Percentiles rank a stretch among this genome's conserved stretches.
Evolutionary conservation across 2,329 filamentous ascomycete genomes (phyloP).

Genomic region (Scedosporium minutisporum): DNA sequence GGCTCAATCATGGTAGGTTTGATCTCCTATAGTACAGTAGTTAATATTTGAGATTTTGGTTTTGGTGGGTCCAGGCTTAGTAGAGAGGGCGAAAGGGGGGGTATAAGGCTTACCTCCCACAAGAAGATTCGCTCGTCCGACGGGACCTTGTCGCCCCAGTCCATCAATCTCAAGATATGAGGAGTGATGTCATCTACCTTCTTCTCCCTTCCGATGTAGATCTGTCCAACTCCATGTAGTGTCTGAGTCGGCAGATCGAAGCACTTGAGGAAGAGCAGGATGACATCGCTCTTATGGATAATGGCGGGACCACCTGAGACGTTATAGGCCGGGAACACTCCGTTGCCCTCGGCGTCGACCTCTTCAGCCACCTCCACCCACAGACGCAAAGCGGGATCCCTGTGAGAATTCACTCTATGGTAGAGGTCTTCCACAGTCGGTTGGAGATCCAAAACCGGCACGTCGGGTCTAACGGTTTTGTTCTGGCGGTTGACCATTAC

Average conservation of each 20-base stretch:
- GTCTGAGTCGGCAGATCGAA: constrained; percentile 73
- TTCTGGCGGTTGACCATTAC: constrained; percentile 98
- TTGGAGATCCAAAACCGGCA: constrained; percentile 67
- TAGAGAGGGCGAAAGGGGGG: not conserved
- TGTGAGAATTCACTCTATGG: constrained; percentile 40
- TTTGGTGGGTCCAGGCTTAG: not conserved
- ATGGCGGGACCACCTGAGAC: not conserved
- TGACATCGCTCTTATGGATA: constrained; percentile 49
- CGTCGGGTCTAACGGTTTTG: constrained; percentile 86
- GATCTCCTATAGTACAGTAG: constrained; percentile 52
- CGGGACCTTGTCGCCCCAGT: constrained; percentile 68
- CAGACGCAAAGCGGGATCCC: constrained; percentile 67
- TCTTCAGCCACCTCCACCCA: constrained; percentile 77
- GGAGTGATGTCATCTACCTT: constrained; percentile 79
- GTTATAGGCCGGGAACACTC: constrained; percentile 20
- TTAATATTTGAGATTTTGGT: constrained; percentile 20
- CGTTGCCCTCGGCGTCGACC: constrained; percentile 55
- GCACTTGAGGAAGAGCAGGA: constrained; percentile 85
- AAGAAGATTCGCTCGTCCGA: constrained; percentile 55
- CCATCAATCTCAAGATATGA: constrained; percentile 71
- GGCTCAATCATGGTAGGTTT: constrained; percentile 95
- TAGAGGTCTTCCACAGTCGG: constrained; percentile 68
- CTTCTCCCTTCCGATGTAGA: constrained; percentile 80
- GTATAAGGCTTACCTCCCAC: constrained; percentile 54
- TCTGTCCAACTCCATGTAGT: constrained; percentile 66